Evolutionary conservation across 495 filamentous ascomycete genomes (phyloP).

Genomic region (Trichocladium antarcticum): DNA sequence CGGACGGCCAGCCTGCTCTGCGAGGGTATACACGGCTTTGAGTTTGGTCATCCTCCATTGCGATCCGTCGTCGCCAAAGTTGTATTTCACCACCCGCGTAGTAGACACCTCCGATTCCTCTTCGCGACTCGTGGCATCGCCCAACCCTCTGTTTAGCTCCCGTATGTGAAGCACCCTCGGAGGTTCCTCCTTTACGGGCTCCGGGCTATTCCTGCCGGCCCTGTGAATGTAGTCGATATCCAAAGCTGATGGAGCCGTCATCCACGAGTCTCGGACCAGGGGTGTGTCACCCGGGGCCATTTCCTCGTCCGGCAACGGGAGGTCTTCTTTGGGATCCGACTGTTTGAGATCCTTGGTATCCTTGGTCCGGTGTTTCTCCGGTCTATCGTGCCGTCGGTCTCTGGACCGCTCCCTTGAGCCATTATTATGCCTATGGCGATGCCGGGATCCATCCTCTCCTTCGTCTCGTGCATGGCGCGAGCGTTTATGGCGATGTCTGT

Average conservation of each 20-base stretch:
- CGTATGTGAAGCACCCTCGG: slow-evolving; percentile 68
- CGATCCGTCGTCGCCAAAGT: slow-evolving; percentile 80
- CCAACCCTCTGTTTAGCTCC: slow-evolving; percentile 64
- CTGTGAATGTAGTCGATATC: slow-evolving; percentile 80
- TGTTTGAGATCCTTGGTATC: slow-evolving; percentile 30
- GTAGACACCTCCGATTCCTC: neutral
- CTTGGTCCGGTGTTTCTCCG: slow-evolving; percentile 7
- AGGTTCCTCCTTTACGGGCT: slow-evolving; percentile 51
- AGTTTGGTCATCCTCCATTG: slow-evolving; percentile 95
- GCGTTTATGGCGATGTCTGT: slow-evolving; percentile 37
- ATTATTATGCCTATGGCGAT: slow-evolving; percentile 22
- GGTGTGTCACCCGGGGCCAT: slow-evolving; percentile 22
- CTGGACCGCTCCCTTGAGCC: slow-evolving; percentile 10
- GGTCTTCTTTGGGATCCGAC: slow-evolving; percentile 38
- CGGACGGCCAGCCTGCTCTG: slow-evolving; percentile 56
- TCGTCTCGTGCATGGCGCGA: slow-evolving; percentile 35
- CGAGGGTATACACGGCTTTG: slow-evolving; percentile 69
- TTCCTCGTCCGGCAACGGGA: slow-evolving; percentile 39
- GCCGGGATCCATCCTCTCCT: slow-evolving; percentile 26
- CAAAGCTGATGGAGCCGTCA: slow-evolving; percentile 72
- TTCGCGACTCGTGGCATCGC: slow-evolving; percentile 33
- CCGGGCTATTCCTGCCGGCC: slow-evolving; percentile 40
- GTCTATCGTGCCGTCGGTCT: slow-evolving; percentile 14
- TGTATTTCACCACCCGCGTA: slow-evolving; percentile 62
- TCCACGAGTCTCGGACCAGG: slow-evolving; percentile 69